phyloP scores from a whole-genome alignment of 805 yeast genomes.

The Saccharomycopsis schoenii region DNA sequence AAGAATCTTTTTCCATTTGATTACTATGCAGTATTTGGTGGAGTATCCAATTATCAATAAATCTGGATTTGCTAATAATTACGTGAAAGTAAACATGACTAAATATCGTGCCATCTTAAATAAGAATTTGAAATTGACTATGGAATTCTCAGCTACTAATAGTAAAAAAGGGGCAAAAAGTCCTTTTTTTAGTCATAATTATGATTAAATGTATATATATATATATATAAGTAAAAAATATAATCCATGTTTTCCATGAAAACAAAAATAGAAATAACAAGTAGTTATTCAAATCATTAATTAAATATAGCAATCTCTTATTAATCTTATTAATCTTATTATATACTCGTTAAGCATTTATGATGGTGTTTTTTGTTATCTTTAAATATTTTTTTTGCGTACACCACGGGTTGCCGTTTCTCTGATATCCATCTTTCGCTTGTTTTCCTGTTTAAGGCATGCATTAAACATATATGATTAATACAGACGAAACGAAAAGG shows the following conservation, averaged over 20 bases:
- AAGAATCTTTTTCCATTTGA: constrained; percentile 69
- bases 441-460: too few relatives aligned
- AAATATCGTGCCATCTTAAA: constrained; percentile 40
- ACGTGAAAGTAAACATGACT: constrained; percentile 49
- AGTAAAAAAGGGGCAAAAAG: constrained; percentile 1
- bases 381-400: too few relatives aligned
- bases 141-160: constrained; percentile 23
- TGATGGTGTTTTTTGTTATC: too few relatives aligned
- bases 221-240: too few relatives aligned
- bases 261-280: background rate
- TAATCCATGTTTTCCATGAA: too few relatives aligned
- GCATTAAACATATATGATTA: background rate
- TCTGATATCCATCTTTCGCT: too few relatives aligned
- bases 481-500: background rate
- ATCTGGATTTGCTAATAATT: constrained; percentile 74
- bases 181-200: constrained; percentile 6
- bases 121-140: constrained; percentile 36
- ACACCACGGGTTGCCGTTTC: too few relatives aligned
- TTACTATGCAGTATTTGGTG: constrained; percentile 51
- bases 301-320: too few relatives aligned
- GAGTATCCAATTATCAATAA: constrained; percentile 67
- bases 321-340: too few relatives aligned
- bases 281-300: background rate
- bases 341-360: too few relatives aligned
- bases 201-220: constrained; percentile 20